These are phyloP conservation scores for Pseudovirgaria hyperparasitica DNA, from an alignment of 2,329 filamentous ascomycete genomes.

Conservation along the genomic window DNA sequence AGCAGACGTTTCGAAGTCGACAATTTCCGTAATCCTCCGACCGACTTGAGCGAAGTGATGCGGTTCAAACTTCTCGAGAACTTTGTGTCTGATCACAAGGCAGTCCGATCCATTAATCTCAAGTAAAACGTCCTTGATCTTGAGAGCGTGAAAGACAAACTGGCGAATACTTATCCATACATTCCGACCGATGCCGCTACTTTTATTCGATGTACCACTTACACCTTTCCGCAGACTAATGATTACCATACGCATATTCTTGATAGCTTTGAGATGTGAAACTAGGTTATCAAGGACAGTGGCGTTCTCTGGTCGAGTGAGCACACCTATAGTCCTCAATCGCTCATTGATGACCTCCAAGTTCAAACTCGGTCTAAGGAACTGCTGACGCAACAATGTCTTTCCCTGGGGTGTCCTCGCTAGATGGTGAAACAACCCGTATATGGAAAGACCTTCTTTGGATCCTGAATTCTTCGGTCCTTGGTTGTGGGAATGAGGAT, in stretches of 20 bases:
- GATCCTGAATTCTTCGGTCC: constrained; percentile 51
- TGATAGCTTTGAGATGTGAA: constrained; percentile 54
- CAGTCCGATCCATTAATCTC: constrained; percentile 42
- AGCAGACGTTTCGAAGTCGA: constrained; percentile 70
- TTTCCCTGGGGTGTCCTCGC: constrained; percentile 72
- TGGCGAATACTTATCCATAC: constrained; percentile 62
- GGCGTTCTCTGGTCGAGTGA: constrained; percentile 57
- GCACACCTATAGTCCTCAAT: constrained; percentile 53
- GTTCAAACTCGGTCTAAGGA: constrained; percentile 66
- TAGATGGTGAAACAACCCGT: constrained; percentile 65
- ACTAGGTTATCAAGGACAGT: constrained; percentile 42
- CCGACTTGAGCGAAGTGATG: constrained; percentile 52
- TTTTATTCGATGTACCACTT: constrained; percentile 38
- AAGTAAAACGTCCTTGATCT: constrained; percentile 51
- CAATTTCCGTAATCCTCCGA: constrained; percentile 55
- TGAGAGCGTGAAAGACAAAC: constrained; percentile 61
- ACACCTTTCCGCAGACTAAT: constrained; percentile 65
- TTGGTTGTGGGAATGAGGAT: constrained; percentile 70
- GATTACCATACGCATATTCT: constrained; percentile 60
- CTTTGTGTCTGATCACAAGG: constrained; percentile 43
- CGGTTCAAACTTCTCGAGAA: constrained; percentile 48
- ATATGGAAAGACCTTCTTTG: constrained; percentile 76
- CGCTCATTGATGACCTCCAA: constrained; percentile 56
- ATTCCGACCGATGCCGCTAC: constrained; percentile 46
- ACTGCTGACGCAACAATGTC: constrained; percentile 58